phyloP scores from a whole-genome alignment of 1,139 yeast genomes.

The Suhomyces wounanorum region DNA sequence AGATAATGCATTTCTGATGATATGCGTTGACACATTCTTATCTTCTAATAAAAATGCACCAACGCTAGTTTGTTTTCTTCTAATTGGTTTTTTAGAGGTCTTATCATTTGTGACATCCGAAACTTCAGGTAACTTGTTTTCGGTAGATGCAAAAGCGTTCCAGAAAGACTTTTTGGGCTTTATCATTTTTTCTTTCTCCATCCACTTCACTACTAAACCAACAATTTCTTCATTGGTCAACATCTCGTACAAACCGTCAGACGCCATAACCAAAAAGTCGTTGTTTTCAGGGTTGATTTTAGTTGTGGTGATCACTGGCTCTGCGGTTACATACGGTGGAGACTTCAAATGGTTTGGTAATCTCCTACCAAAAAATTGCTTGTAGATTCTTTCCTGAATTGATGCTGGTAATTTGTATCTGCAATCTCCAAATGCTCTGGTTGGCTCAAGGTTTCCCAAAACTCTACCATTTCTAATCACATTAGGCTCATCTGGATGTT shows the following conservation, averaged over 20 bases:
- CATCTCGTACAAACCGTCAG: slow-evolving; percentile 94
- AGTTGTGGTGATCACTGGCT: slow-evolving; percentile 87
- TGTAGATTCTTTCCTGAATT: slow-evolving; percentile 71
- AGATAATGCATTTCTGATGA: slow-evolving; percentile 90
- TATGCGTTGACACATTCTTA: slow-evolving; percentile 86
- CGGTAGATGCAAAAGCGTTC: slow-evolving; percentile 49
- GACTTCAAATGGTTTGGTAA: slow-evolving; percentile 78
- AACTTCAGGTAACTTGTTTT: slow-evolving; percentile 62
- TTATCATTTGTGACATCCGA: slow-evolving; percentile 60
- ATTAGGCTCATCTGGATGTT: slow-evolving; percentile 89
- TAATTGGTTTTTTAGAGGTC: slow-evolving; percentile 47
- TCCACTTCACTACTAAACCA: slow-evolving; percentile 91
- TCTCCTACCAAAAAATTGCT: slow-evolving; percentile 80
- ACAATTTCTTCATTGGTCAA: slow-evolving; percentile 90
- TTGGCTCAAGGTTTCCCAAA: slow-evolving; percentile 92
- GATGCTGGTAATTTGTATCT: slow-evolving; percentile 78
- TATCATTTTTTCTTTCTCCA: slow-evolving; percentile 71
- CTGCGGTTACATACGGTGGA: slow-evolving; percentile 98
- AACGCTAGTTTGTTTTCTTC: slow-evolving; percentile 35
- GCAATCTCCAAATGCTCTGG: slow-evolving; percentile 97
- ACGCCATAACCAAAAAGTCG: slow-evolving; percentile 88
- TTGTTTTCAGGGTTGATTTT: slow-evolving; percentile 69
- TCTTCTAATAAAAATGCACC: slow-evolving; percentile 63
- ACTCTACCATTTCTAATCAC: slow-evolving; percentile 88
- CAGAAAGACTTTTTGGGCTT: slow-evolving; percentile 54